Conservation (phyloP, 2,329 filamentous ascomycete species). For the Ceratocystis ficicola region DNA sequence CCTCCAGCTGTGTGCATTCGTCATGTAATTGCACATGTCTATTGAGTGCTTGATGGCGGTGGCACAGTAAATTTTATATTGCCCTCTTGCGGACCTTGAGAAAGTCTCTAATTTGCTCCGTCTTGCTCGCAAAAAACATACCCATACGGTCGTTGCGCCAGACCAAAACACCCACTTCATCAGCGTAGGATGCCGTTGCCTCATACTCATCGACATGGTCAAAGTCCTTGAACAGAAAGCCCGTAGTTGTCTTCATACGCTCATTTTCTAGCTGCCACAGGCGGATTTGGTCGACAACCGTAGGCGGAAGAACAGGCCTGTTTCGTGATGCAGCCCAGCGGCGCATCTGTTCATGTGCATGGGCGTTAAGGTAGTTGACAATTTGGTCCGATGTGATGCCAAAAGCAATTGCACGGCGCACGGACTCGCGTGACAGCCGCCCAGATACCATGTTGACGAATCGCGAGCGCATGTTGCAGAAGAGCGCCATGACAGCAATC, state of each 20-base stretch:
- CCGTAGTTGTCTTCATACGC: conserved; percentile 70
- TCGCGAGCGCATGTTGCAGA: conserved; percentile 74
- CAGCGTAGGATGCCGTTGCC: conserved; percentile 63
- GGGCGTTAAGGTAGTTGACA: conserved; percentile 78
- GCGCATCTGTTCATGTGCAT: conserved; percentile 90
- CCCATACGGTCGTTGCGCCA: conserved; percentile 72
- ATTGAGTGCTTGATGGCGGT: not conserved
- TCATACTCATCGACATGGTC: conserved; percentile 57
- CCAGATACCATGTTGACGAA: conserved; percentile 92
- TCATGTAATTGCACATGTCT: not conserved
- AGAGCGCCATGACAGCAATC: conserved; percentile 85
- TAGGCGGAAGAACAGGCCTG: conserved; percentile 73
- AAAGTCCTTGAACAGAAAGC: conserved; percentile 87
- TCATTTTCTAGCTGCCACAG: conserved; percentile 97
- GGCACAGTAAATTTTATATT: conserved; percentile 27
- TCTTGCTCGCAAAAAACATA: conserved; percentile 83
- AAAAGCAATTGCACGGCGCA: conserved; percentile 72
- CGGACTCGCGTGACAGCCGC: conserved; percentile 76
- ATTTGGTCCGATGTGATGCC: conserved; percentile 95
- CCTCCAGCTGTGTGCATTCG: not conserved
- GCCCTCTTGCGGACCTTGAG: conserved; percentile 52
- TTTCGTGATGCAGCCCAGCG: conserved; percentile 47
- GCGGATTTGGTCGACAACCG: conserved; percentile 92
- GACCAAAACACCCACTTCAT: conserved; percentile 77
- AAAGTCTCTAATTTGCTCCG: conserved; percentile 78